Conservation (phyloP, 1,284 basidiomycete species). For the Tylopilus sp. region DNA sequence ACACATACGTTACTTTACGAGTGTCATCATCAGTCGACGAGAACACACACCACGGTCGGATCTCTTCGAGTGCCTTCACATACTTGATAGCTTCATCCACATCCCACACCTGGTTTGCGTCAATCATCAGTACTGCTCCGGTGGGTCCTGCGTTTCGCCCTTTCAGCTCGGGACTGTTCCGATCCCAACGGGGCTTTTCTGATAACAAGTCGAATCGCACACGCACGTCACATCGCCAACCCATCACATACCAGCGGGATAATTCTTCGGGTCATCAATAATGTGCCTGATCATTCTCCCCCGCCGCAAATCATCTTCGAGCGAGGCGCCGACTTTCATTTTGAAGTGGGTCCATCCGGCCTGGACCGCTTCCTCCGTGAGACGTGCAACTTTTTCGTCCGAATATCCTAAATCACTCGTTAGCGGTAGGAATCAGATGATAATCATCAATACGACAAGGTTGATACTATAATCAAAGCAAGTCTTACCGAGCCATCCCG, state of each 20-base stretch:
- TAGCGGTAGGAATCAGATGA: background rate
- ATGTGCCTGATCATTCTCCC: slow-evolving; percentile 85
- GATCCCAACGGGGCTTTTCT: slow-evolving; percentile 53
- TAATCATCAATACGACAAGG: slow-evolving; percentile 4
- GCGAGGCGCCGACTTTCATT: slow-evolving; percentile 91
- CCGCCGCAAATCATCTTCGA: slow-evolving; percentile 78
- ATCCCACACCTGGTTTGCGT: slow-evolving; percentile 96
- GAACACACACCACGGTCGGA: slow-evolving; percentile 83
- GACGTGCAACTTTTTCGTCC: slow-evolving; percentile 83
- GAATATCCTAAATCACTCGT: slow-evolving; percentile 48
- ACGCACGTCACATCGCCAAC: slow-evolving; percentile 70
- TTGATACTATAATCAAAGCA: background rate
- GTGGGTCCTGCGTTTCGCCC: slow-evolving; percentile 93
- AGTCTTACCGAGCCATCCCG: slow-evolving; percentile 77
- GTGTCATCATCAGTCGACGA: background rate
- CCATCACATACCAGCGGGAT: slow-evolving; percentile 71
- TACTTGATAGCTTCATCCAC: slow-evolving; percentile 82
- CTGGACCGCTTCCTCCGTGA: slow-evolving; percentile 82
- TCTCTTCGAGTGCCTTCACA: slow-evolving; percentile 71
- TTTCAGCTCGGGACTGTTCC: slow-evolving; percentile 53
- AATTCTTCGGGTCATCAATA: slow-evolving; percentile 81
- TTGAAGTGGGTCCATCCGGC: slow-evolving; percentile 94
- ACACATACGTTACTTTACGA: slow-evolving; percentile 4
- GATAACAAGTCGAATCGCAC: slow-evolving; percentile 54
- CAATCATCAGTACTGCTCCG: slow-evolving; percentile 91